Conservation (phyloP, 495 filamentous ascomycete species). For the Hyphodiscus hymeniophilus region DNA sequence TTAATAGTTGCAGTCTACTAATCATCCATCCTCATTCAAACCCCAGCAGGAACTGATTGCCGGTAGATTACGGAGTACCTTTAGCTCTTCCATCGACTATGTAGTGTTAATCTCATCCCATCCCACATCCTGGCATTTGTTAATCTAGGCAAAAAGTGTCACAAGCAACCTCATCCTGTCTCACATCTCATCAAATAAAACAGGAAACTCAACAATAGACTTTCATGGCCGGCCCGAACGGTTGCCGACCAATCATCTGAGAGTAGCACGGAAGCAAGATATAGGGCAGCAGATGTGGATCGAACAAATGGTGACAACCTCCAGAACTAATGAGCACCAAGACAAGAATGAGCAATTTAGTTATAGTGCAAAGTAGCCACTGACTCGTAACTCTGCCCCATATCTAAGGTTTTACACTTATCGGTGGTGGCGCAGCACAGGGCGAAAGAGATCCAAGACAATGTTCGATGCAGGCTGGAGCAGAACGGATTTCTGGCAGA, state of each 20-base stretch:
- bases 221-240: neutral
- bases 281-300: neutral
- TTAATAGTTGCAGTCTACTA: no score
- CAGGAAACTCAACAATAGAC: no score
- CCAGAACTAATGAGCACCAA: neutral
- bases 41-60: no score
- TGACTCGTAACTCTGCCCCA: constrained; percentile 9
- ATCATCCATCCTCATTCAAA: no score
- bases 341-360: neutral
- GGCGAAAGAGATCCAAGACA: neutral
- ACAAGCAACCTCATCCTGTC: no score
- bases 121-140: no score
- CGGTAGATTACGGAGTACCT: no score
- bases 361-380: neutral
- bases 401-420: neutral
- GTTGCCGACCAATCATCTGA: neutral
- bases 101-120: no score
- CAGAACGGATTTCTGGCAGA: neutral
- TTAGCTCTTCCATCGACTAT: no score
- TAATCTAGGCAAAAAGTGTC: no score
- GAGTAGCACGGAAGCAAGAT: neutral
- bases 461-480: neutral
- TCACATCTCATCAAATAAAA: no score
- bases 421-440: constrained; percentile 15
- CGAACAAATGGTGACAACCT: neutral